Conservation (phyloP, 257 asterid genomes). For the Nicotiana knightiana region DNA sequence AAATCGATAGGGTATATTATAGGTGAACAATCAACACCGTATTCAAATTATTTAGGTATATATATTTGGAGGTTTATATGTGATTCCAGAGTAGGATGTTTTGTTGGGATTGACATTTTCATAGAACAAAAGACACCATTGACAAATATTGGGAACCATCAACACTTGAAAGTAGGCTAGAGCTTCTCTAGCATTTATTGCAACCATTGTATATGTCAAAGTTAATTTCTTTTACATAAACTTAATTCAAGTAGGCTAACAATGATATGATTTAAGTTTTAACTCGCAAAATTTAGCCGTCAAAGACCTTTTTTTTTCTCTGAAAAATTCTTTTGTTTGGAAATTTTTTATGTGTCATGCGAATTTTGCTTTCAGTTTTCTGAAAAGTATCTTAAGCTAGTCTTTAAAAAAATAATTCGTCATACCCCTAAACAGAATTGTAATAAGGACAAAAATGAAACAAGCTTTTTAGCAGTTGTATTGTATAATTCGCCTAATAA, state of each 20-base stretch:
- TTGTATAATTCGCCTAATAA: slow-evolving; percentile 9
- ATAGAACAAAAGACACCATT: too few species aligned
- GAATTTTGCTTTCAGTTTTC: background rate
- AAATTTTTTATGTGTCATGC: background rate
- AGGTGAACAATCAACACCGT: background rate
- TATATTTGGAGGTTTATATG: too few species aligned
- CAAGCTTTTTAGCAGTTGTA: slow-evolving; percentile 15
- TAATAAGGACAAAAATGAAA: slow-evolving; percentile 5
- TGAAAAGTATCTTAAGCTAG: background rate
- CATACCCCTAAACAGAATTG: slow-evolving; percentile 14
- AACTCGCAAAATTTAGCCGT: background rate
- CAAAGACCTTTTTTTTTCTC: background rate
- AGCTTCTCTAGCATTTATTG: background rate
- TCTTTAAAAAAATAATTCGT: slow-evolving; percentile 14
- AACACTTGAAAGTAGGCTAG: background rate
- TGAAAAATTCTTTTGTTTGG: background rate
- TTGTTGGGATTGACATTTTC: too few species aligned
- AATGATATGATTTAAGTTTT: background rate
- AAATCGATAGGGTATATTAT: background rate
- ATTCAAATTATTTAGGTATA: background rate
- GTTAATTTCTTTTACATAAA: background rate
- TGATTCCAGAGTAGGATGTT: too few species aligned
- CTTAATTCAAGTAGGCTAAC: too few species aligned
- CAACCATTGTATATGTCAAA: background rate
- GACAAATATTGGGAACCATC: too few species aligned